Conservation (phyloP, 345 rosid genomes). For the Hirschfeldia incana region DNA sequence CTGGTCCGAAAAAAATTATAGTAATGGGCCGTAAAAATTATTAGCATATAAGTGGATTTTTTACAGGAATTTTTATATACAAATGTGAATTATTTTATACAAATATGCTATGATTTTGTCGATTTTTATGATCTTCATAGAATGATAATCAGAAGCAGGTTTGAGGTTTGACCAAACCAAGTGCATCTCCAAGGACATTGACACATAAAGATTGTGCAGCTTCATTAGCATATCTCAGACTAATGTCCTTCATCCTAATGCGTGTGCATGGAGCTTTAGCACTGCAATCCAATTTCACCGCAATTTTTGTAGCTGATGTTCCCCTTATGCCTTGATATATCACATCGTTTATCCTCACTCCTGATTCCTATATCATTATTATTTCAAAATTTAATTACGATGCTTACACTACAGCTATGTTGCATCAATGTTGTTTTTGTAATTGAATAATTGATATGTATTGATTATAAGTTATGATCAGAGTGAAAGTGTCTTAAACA, state of each 20-base stretch:
- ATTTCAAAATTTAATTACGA: background rate
- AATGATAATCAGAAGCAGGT: conserved; percentile 27
- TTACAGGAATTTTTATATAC: too few relatives aligned
- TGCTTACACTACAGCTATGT: background rate
- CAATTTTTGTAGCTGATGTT: conserved; percentile 42
- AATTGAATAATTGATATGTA: background rate
- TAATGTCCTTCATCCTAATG: conserved; percentile 36
- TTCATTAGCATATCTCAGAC: conserved; percentile 32
- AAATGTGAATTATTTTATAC: background rate
- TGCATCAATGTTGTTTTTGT: background rate
- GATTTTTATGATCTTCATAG: background rate
- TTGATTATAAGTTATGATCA: background rate
- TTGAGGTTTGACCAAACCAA: conserved; percentile 17
- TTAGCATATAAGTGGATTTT: too few relatives aligned
- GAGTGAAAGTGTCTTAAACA: background rate
- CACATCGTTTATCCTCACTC: conserved; percentile 43
- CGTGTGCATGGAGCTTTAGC: conserved; percentile 36
- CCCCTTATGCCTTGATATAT: conserved; percentile 43
- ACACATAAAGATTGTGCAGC: conserved; percentile 41
- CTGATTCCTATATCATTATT: conserved; percentile 24
- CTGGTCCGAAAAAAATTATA: background rate
- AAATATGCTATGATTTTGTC: background rate
- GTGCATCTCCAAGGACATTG: conserved; percentile 38
- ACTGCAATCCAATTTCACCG: conserved; percentile 48
- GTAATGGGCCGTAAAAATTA: background rate